phyloP scores from a whole-genome alignment of 148 eudicot genomes.

The Silene latifolia region DNA sequence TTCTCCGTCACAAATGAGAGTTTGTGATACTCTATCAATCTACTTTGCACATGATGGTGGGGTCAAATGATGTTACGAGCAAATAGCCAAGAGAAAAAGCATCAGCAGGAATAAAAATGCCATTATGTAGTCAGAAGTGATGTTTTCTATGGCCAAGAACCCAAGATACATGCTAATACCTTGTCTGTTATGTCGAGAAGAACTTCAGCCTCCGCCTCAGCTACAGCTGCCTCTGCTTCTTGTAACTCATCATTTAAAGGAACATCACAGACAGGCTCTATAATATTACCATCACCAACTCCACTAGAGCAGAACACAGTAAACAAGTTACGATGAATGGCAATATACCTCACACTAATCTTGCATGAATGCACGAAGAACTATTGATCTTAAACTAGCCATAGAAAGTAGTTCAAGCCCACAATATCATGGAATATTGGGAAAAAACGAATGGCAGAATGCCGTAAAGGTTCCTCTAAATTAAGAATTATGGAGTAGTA shows the following conservation, averaged over 20 bases:
- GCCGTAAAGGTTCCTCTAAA: no score
- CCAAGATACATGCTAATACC: constrained; percentile 37
- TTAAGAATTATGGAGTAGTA: no score
- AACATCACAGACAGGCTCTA: constrained; percentile 86
- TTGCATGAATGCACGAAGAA: no score
- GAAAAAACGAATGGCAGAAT: no score
- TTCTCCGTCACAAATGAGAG: no score
- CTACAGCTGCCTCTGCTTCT: constrained; percentile 64
- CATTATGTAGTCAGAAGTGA: constrained; percentile 15
- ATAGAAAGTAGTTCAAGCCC: no score
- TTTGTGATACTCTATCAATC: background rate
- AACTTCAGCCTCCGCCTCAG: constrained; percentile 80
- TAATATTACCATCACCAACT: constrained; percentile 63
- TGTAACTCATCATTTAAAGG: constrained; percentile 82
- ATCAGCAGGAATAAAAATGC: background rate
- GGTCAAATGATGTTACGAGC: constrained; percentile 20
- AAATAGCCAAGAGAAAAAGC: no score
- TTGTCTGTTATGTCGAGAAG: constrained; percentile 71
- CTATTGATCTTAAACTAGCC: no score
- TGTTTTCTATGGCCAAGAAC: background rate
- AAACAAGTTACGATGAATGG: background rate
- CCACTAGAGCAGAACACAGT: constrained; percentile 47
- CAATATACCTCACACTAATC: no score
- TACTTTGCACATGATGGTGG: constrained; percentile 25
- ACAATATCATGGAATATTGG: no score